These are phyloP conservation scores for Hydnomerulius pinastri DNA, from an alignment of 768 basidiomycete genomes.

Conservation along the genomic window DNA sequence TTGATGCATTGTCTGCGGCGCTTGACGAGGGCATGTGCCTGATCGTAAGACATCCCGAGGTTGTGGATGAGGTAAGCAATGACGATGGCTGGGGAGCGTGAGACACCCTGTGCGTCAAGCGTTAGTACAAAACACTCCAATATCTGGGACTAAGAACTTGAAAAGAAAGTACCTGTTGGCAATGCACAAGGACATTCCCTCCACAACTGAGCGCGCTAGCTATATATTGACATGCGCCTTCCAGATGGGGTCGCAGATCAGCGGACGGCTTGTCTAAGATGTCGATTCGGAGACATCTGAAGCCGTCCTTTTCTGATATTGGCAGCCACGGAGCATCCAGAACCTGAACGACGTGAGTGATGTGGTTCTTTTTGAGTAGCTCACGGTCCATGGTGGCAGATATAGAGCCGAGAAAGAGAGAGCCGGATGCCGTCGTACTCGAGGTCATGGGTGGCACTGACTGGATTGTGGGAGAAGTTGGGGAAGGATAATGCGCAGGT, in stretches of 20 bases:
- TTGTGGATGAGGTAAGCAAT: conserved; percentile 82
- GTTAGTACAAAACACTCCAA: conserved; percentile 6
- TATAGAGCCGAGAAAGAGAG: conserved; percentile 71
- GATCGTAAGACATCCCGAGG: conserved; percentile 71
- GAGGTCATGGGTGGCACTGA: conserved; percentile 14
- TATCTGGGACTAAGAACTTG: background rate
- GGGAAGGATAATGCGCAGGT: conserved; percentile 32
- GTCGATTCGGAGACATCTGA: conserved; percentile 63
- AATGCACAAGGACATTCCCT: conserved; percentile 73
- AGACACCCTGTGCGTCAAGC: conserved; percentile 57
- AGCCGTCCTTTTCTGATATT: conserved; percentile 43
- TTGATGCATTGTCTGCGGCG: conserved; percentile 72
- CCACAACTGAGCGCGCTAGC: conserved; percentile 60
- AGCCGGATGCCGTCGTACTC: conserved; percentile 39
- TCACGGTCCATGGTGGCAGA: conserved; percentile 58
- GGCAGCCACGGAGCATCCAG: conserved; percentile 69
- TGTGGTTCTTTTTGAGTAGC: conserved; percentile 48
- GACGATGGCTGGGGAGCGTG: conserved; percentile 74
- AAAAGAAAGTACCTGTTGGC: conserved; percentile 64
- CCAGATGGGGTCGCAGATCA: conserved; percentile 69
- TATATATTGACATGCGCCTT: conserved; percentile 68
- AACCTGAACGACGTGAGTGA: conserved; percentile 66
- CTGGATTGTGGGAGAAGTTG: conserved; percentile 19
- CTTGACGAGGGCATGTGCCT: conserved; percentile 59
- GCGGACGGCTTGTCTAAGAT: conserved; percentile 62